Percentiles rank a stretch among this genome's conserved stretches.
Evolutionary conservation across 495 filamentous ascomycete species (phyloP).

Genomic region (Chaetomium fimeti): DNA sequence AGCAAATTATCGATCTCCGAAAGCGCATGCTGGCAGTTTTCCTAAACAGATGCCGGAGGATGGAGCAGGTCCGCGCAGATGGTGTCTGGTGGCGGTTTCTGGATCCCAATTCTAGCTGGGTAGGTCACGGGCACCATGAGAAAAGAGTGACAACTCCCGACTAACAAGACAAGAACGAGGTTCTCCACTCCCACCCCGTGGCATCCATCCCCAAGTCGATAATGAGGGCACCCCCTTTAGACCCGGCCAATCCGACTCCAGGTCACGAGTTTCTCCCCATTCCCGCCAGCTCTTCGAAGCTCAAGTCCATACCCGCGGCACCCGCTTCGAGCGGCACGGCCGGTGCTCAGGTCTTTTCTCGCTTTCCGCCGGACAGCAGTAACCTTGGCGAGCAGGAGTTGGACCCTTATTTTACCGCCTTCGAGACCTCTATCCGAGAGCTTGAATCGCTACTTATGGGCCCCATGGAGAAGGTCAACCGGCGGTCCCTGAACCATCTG

Average conservation of each 20-base stretch:
- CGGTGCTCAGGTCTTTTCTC: conserved; percentile 64
- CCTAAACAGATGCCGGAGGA: conserved; percentile 83
- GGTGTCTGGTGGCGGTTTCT: conserved; percentile 97
- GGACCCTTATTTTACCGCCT: conserved; percentile 92
- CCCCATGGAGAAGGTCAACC: conserved; percentile 92
- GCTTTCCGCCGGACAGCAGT: conserved; percentile 78
- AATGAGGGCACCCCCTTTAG: conserved; percentile 87
- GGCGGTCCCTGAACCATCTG: conserved; percentile 80
- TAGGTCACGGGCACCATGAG: conserved; percentile 43
- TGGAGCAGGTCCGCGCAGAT: conserved; percentile 91
- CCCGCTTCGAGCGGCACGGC: conserved; percentile 50
- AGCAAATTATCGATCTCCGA: conserved; percentile 88
- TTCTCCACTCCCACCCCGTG: conserved; percentile 83
- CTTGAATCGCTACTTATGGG: conserved; percentile 83
- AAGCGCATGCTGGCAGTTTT: conserved; percentile 97
- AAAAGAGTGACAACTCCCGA: background rate
- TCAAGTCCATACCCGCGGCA: conserved; percentile 59
- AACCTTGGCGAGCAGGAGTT: conserved; percentile 82
- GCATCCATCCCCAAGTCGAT: conserved; percentile 89
- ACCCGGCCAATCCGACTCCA: conserved; percentile 85
- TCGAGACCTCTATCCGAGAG: conserved; percentile 83
- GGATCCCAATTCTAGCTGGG: conserved; percentile 98
- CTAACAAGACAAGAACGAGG: conserved; percentile 72
- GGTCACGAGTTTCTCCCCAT: conserved; percentile 86
- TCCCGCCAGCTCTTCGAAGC: conserved; percentile 78